Evolutionary conservation across 148 eudicot genomes (phyloP).

Genomic region (Rhododendron ovatum): DNA sequence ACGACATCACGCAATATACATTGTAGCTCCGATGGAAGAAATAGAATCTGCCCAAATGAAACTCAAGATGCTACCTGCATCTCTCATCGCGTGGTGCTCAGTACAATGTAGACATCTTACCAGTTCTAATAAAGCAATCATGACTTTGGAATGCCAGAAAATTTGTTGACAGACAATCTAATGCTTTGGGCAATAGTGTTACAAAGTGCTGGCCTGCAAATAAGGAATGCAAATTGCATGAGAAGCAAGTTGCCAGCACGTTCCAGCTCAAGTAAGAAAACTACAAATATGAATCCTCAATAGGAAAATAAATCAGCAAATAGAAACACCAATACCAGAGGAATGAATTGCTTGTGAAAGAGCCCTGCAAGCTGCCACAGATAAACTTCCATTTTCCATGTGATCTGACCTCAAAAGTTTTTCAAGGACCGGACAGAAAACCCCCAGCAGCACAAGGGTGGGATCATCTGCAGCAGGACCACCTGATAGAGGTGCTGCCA

Average conservation of each 20-base stretch:
- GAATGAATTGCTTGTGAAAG: constrained; percentile 86
- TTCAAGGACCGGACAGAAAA: constrained; percentile 92
- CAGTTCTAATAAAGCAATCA: constrained; percentile 94
- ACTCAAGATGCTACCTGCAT: not conserved
- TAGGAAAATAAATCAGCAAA: not conserved
- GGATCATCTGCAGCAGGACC: constrained; percentile 55
- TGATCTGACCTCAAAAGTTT: constrained; percentile 69
- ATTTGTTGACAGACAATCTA: constrained; percentile 80
- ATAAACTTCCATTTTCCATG: constrained; percentile 68
- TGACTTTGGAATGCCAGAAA: constrained; percentile 73
- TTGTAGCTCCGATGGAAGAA: not conserved
- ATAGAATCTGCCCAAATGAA: not conserved
- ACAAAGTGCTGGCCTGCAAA: constrained; percentile 73
- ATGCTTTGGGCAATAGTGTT: constrained; percentile 58
- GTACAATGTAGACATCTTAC: constrained; percentile 27
- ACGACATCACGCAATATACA: not conserved
- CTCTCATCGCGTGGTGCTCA: not conserved
- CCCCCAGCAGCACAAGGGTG: constrained; percentile 46
- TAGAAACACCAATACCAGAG: constrained; percentile 52
- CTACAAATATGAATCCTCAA: not conserved
- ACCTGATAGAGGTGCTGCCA: constrained; percentile 43
- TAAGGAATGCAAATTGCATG: constrained; percentile 12
- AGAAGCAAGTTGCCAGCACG: not conserved
- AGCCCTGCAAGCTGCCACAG: constrained; percentile 85
- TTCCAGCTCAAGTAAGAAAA: constrained; percentile 8